Base-by-base conservation (phyloP, 2,329 filamentous ascomycete species). In the Trichoderma hamatum region DNA sequence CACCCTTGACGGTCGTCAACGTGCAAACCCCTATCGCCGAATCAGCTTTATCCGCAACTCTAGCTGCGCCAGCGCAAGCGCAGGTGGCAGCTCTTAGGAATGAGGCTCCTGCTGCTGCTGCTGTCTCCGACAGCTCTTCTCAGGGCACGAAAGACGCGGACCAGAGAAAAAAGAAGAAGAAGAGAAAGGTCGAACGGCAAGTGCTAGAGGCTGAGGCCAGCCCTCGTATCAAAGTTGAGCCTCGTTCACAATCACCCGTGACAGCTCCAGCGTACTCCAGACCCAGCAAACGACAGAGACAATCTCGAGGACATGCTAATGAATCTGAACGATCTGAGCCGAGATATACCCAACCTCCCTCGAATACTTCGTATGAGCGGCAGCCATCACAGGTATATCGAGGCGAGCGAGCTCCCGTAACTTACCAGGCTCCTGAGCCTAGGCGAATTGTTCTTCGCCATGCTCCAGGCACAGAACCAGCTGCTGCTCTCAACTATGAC, bases 161-260 rank as follows among this genome's bases (percentile, higher is more conserved):
- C n/a, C 86, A 82, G 74, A 87, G 82, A 73, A 85, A 80, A 28
- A 84, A 83, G 72, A 85, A 81, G 70, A 85, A 84, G 73, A 89
- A 86, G 75, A 86, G 82, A 72, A 84, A 84, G 79, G 82, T 82
- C 52, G 86, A 86, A 70, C 81, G 78, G 73, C 82, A 82, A 80
- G 82, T 78, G 75, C 80, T 77, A 61, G 84, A 85, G 71, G 75
- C 79, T 52, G 82, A 84, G 63, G 78, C 77, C 46, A 84, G 82
- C 39, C 86, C 87, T 11, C 83, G 84, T 71, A 89, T 91, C 73
- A 91, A 91, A 74, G 80, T 84, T 28, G 89, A 91, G 75, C 89
- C 89, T n/a, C 83, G 82, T 59, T 91, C 89, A 2, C 85, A 86
- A 1, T 90, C 88, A 7, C 88, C 88, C 10, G 77, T 89, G 62